Evolutionary conservation across 2,329 filamentous ascomycete genomes (phyloP).

Genomic region (Drechslerella coelobrocha): DNA sequence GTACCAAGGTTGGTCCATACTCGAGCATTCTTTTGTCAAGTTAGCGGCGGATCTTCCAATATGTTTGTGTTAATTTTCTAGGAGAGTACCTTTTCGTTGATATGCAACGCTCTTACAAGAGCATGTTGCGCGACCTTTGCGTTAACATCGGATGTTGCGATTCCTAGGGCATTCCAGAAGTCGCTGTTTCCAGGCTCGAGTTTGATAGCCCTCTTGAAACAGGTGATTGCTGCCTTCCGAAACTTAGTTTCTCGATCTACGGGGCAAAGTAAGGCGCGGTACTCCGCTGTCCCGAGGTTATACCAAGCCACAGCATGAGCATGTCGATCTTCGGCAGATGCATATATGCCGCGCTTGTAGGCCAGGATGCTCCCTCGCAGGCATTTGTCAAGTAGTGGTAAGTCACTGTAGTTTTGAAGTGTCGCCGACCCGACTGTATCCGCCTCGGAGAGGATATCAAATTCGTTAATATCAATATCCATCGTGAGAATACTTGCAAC

Average conservation of each 20-base stretch:
- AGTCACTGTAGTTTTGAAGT: conserved; percentile 56
- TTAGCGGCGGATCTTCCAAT: not conserved
- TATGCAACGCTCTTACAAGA: conserved; percentile 86
- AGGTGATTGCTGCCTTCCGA: conserved; percentile 80
- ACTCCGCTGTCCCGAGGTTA: conserved; percentile 93
- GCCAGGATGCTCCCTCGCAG: conserved; percentile 78
- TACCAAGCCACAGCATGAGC: conserved; percentile 97
- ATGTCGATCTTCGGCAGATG: conserved; percentile 75
- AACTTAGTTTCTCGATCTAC: conserved; percentile 66
- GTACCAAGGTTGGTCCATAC: conserved; percentile 91
- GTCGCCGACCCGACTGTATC: conserved; percentile 67
- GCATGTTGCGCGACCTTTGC: conserved; percentile 90
- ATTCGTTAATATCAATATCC: conserved; percentile 64
- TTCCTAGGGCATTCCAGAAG: conserved; percentile 95
- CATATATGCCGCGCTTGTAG: conserved; percentile 82
- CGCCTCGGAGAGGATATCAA: conserved; percentile 70
- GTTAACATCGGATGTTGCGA: conserved; percentile 85
- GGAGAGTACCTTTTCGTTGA: conserved; percentile 71
- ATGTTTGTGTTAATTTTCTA: not conserved
- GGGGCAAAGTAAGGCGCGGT: conserved; percentile 76
- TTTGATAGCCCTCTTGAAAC: conserved; percentile 95
- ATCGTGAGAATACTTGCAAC: conserved; percentile 68
- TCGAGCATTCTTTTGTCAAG: conserved; percentile 69
- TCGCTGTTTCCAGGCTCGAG: conserved; percentile 91
- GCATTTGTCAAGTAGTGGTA: conserved; percentile 65